These are phyloP conservation scores for Eleusine coracana DNA, from an alignment of 176 grass and related monocot genomes.

Conservation along the genomic window DNA sequence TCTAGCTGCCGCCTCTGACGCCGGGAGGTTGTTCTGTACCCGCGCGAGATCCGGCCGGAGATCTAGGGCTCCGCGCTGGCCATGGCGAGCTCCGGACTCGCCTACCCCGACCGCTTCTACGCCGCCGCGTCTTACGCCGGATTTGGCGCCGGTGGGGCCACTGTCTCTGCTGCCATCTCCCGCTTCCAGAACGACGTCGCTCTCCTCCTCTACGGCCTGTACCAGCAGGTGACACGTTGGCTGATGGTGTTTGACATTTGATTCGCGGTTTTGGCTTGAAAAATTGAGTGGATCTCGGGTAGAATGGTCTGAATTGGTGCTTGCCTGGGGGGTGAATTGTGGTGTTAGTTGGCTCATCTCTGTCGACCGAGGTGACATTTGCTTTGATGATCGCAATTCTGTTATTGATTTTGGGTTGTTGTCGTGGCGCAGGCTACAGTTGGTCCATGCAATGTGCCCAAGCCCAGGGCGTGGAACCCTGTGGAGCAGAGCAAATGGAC, in stretches of 20 bases:
- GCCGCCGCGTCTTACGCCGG: conserved; percentile 84
- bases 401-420: conserved; percentile 23
- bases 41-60: conserved; percentile 37
- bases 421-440: conserved; percentile 65
- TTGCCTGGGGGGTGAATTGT: conserved; percentile 1
- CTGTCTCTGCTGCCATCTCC: conserved; percentile 46
- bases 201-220: conserved; percentile 88
- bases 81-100: conserved; percentile 88
- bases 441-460: conserved; percentile 81
- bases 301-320: conserved; percentile 5
- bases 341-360: conserved; percentile 4
- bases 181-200: conserved; percentile 93
- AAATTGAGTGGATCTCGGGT: conserved; percentile 44
- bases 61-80: conserved; percentile 47
- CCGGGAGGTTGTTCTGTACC: neutral
- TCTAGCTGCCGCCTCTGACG: conserved; percentile 21
- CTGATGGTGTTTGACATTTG: neutral
- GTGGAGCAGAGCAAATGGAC: conserved; percentile 97
- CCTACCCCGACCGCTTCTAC: conserved; percentile 96
- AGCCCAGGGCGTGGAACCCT: conserved; percentile 87
- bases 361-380: conserved; percentile 18
- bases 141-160: conserved; percentile 38
- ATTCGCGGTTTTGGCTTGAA: neutral
- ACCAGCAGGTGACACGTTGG: conserved; percentile 68
- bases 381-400: conserved; percentile 27